Conservation (phyloP, 2,329 filamentous ascomycete genomes). For the Neofusicoccum umdonicola region DNA sequence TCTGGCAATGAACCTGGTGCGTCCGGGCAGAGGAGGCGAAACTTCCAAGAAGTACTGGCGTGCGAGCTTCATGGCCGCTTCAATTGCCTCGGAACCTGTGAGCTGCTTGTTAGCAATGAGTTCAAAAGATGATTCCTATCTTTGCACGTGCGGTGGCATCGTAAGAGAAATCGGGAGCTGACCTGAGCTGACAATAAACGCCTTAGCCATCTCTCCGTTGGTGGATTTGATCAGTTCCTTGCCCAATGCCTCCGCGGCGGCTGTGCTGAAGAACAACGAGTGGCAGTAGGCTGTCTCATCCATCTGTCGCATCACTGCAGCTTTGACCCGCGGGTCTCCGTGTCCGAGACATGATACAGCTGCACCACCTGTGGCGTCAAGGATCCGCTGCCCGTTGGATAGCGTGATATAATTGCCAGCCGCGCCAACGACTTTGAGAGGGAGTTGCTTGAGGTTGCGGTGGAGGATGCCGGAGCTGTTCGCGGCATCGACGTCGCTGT, state of each 20-base stretch:
- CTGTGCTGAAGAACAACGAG: constrained; percentile 57
- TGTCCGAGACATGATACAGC: constrained; percentile 72
- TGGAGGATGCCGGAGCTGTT: constrained; percentile 46
- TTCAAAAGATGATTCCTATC: too few relatives aligned
- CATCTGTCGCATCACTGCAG: constrained; percentile 61
- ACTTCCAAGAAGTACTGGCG: constrained; percentile 65
- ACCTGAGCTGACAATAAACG: constrained; percentile 60
- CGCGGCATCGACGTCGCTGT: neutral
- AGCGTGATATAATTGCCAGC: constrained; percentile 54
- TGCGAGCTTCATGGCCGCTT: constrained; percentile 66
- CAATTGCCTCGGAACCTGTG: constrained; percentile 65
- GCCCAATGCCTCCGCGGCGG: constrained; percentile 54
- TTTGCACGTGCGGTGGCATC: too few relatives aligned
- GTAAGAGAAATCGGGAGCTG: constrained; percentile 17
- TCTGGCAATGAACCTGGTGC: constrained; percentile 63
- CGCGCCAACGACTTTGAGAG: constrained; percentile 49
- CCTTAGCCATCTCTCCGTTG: constrained; percentile 51
- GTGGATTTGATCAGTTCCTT: constrained; percentile 51
- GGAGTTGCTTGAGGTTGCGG: constrained; percentile 47
- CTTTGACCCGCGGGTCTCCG: constrained; percentile 58
- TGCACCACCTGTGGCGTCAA: constrained; percentile 72
- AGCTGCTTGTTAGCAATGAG: neutral
- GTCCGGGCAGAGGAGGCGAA: constrained; percentile 49
- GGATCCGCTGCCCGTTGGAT: constrained; percentile 57
- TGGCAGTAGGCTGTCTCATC: constrained; percentile 59